Evolutionary conservation across 2,329 filamentous ascomycete species (phyloP), one percentile per base, ranked within the genome.

Genomic region (Penicillium carneum): DNA sequence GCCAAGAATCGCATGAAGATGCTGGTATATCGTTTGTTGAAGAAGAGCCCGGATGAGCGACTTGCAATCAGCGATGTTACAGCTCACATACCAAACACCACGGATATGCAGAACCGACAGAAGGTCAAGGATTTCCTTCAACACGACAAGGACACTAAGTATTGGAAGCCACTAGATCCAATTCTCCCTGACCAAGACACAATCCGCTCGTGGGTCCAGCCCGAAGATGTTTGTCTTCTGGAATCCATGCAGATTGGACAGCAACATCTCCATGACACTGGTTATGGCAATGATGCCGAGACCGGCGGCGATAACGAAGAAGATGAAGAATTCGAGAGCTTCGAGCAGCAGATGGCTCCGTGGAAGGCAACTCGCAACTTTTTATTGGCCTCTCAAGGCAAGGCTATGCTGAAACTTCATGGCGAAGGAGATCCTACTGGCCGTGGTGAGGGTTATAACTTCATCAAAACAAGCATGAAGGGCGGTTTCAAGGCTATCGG

Each of bases 361-460:
- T 99, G 95, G 95, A 92, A 94, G 70, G 94, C 93, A 0, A 97
- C 92, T 54, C 97, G 97, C 80, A 96, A 96, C 63, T 99, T 99
- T 78, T 86, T 97, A 61, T 91, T 97, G 67, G 95, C 95, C 1
- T 94, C 92, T 51, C 89, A 93, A 62, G 92, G 93, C 61, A 99
- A 99, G 76, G 95, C 95, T 3, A 99, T 99, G 95, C 85, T 99
- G 47, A 90, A 93, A 69, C 85, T 99, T 12, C 93, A 97, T 70
- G 95, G 95, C 20, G 92, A 96, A 67, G 95, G 95, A 58, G 95
- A 99, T 74, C 95, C 95, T 3, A 97, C 94, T 0, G 93, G 93
- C 26, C 90, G 93, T 71, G 95, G 95, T 1, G 88, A 97, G 62
- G 95, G 92, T 2, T 97, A 98, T 81, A 97, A 92, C 75, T 97